Base-by-base conservation (phyloP, 2,329 filamentous ascomycete genomes). In the Juglanconis oblonga region DNA sequence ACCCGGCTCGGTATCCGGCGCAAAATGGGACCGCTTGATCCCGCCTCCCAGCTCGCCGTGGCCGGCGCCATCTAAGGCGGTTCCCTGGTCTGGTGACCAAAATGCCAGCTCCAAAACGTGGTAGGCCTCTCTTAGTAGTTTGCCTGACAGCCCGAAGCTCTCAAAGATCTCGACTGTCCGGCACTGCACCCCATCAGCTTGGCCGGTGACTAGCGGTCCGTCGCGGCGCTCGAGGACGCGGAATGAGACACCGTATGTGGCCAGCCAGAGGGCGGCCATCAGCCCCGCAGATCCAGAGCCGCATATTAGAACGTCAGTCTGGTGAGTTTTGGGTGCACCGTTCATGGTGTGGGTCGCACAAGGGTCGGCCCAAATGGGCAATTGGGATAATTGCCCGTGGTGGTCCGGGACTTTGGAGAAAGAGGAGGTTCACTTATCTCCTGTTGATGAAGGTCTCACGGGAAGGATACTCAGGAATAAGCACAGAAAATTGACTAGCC, bases 161-260 rank as follows among this genome's bases (percentile, higher is more conserved):
- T 87, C 84, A 54, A 86, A 85, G 29, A 87, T 79, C 68, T 87
- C 85, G 13, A 87, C 82, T 0, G 83, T 85, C 1, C 83, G 81
- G 58, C 80, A 82, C 70, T 86, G 83, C 17, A 86, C 81, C 1
- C 84, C 84, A 62, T 90, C 87, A 13, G 87, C 87, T 70, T 89
- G 84, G 3, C 86, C 86, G 50, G 79, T 76, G 45, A 76, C 67
- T 53, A 88, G 75, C 0, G 82, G 83, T 0, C 83, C 85, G 3
- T 71, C 61, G 5, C 82, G 79, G 5, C 77, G 77, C 65, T 89
- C 87, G 1, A 88, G 73, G 32, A 89, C 79, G 48, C 76, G 80
- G 73, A 79, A 86, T 31, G 73, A 70, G 62, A 87, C 75, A n/a
- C 79, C 79, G 68, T 79, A 81, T 29, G 80, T 80, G 1, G 85